A percentile compares a stretch with the other conserved stretches of the same genome.
Evolutionary conservation across 2,329 filamentous ascomycete genomes (phyloP).

Genomic region (Trichoderma koningii): DNA sequence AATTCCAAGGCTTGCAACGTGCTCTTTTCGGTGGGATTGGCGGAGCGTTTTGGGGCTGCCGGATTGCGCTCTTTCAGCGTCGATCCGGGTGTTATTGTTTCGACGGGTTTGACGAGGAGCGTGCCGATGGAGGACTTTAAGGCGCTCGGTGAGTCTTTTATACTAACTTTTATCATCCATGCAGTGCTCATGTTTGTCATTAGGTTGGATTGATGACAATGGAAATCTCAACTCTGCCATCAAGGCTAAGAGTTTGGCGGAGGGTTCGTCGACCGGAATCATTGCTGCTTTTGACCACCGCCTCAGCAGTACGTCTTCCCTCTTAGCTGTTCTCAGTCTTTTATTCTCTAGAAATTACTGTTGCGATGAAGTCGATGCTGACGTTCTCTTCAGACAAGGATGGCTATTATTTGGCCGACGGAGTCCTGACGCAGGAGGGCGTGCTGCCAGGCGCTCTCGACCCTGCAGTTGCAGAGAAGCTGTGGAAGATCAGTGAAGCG

Average conservation of each 20-base stretch:
- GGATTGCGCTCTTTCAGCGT: slow-evolving; percentile 41
- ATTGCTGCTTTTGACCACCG: slow-evolving; percentile 10
- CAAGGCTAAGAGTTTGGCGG: slow-evolving; percentile 3
- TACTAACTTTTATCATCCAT: background rate
- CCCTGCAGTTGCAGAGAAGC: background rate
- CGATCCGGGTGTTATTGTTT: slow-evolving; percentile 40
- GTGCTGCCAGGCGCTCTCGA: slow-evolving; percentile 3
- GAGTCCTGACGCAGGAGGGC: background rate
- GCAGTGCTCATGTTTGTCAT: background rate
- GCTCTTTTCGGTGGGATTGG: slow-evolving; percentile 33
- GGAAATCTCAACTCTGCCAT: slow-evolving; percentile 6
- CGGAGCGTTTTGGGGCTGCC: slow-evolving; percentile 37
- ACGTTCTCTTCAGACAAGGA: slow-evolving; percentile 2
- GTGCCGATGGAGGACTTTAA: slow-evolving; percentile 11
- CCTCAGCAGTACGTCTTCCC: background rate
- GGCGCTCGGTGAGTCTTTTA: background rate
- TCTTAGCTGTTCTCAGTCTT: background rate
- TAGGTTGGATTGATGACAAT: slow-evolving; percentile 11
- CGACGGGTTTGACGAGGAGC: slow-evolving; percentile 31
- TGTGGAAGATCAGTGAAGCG: slow-evolving; percentile 6
- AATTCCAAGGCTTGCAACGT: slow-evolving; percentile 20
- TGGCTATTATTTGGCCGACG: slow-evolving; percentile 12
- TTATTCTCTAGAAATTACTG: background rate
- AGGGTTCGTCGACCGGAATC: slow-evolving; percentile 7
- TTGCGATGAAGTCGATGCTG: background rate